Percentiles rank a stretch among this genome's conserved stretches.
These are phyloP conservation scores for Wilcoxina mikolae DNA, from an alignment of 495 filamentous ascomycete genomes.

Conservation along the genomic window DNA sequence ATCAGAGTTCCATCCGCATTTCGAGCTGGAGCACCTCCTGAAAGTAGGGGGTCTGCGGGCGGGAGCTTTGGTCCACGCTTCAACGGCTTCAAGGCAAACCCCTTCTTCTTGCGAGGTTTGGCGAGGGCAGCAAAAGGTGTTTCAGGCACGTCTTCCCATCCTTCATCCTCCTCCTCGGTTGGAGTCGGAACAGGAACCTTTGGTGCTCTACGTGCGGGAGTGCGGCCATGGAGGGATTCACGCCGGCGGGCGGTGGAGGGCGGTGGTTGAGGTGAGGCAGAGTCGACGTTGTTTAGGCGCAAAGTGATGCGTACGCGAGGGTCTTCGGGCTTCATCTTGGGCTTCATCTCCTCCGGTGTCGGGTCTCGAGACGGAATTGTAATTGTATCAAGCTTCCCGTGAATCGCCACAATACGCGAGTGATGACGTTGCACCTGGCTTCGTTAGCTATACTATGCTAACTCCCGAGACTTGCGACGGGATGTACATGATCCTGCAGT, in stretches of 20 bases:
- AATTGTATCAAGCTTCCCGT: conserved; percentile 64
- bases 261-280: conserved; percentile 15
- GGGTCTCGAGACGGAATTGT: conserved; percentile 53
- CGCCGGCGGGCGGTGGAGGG: conserved; percentile 7
- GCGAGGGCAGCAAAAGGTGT: not conserved
- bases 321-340: conserved; percentile 27
- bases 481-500: conserved; percentile 46
- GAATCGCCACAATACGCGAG: conserved; percentile 60
- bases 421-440: conserved; percentile 57
- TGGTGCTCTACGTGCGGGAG: not conserved
- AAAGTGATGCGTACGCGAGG: conserved; percentile 42
- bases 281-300: conserved; percentile 41
- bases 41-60: conserved; percentile 19
- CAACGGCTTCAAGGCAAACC: conserved; percentile 2
- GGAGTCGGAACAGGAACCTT: not conserved
- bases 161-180: not conserved
- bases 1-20: conserved; percentile 26
- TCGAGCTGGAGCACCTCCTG: conserved; percentile 21
- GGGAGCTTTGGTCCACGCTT: conserved; percentile 22
- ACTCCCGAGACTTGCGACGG: not conserved
- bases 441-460: conserved; percentile 7
- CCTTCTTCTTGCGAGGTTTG: conserved; percentile 16
- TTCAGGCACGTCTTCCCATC: conserved; percentile 3
- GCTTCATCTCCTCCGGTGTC: conserved; percentile 44
- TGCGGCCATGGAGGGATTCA: not conserved